A percentile compares a stretch with the other conserved stretches of the same genome.
Evolutionary conservation across 345 rosid genomes (phyloP).

Genomic region (Eucalyptus coolabah): DNA sequence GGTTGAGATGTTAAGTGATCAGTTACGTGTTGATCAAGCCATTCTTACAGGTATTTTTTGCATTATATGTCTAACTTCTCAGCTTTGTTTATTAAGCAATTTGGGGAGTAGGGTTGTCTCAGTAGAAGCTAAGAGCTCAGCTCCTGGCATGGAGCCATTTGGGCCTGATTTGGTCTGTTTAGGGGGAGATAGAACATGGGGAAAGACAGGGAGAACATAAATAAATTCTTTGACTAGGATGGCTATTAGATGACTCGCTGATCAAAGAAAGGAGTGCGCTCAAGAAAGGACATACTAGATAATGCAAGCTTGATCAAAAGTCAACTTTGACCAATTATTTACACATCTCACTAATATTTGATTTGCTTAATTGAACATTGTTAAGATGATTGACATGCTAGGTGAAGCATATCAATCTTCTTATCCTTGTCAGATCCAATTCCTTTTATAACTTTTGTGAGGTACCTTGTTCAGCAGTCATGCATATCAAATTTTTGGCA

Average conservation of each 20-base stretch:
- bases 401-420: background rate
- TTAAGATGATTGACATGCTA: background rate
- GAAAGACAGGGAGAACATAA: background rate
- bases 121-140: background rate
- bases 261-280: background rate
- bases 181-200: background rate
- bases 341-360: background rate
- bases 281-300: background rate
- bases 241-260: background rate
- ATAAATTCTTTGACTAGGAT: background rate
- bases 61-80: background rate
- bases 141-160: background rate
- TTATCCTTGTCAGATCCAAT: background rate
- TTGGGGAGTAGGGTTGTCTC: background rate
- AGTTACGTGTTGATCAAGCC: constrained; percentile 95
- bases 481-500: background rate
- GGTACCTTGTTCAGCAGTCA: background rate
- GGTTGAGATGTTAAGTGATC: constrained; percentile 88
- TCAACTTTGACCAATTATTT: background rate
- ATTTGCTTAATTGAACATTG: background rate
- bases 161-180: background rate
- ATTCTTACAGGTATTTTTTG: constrained; percentile 71
- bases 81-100: background rate
- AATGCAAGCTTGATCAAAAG: background rate
- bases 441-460: background rate